Conservation (phyloP, 1,139 yeast species). For the Yarrowia galli region DNA sequence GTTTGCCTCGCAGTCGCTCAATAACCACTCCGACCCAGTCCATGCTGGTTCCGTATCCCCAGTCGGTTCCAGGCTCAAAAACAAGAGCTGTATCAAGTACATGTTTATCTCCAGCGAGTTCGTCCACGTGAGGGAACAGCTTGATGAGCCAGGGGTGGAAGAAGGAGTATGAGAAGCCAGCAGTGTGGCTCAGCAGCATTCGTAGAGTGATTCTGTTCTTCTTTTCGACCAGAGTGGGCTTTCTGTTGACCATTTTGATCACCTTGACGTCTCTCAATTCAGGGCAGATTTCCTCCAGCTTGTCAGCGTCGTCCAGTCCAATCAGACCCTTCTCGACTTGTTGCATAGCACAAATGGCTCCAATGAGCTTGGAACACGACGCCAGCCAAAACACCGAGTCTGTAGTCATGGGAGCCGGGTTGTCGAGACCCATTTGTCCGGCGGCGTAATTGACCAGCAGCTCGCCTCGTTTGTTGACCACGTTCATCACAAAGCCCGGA, state of each 20-base stretch:
- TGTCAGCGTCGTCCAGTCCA: conserved; percentile 53
- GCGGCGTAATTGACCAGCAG: conserved; percentile 40
- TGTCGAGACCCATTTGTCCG: conserved; percentile 45
- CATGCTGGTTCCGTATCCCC: conserved; percentile 34
- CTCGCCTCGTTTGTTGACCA: conserved; percentile 27
- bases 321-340: conserved; percentile 58
- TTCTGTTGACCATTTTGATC: conserved; percentile 53
- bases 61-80: conserved; percentile 32
- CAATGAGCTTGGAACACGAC: conserved; percentile 60
- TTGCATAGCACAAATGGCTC: conserved; percentile 58
- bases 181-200: conserved; percentile 60
- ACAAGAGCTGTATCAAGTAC: conserved; percentile 14
- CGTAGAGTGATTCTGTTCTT: conserved; percentile 55
- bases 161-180: conserved; percentile 45
- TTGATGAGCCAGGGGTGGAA: conserved; percentile 47
- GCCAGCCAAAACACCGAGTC: conserved; percentile 54
- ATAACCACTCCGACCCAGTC: conserved; percentile 34
- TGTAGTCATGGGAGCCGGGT: conserved; percentile 44
- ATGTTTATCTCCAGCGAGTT: conserved; percentile 6
- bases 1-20: conserved; percentile 14
- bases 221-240: conserved; percentile 48
- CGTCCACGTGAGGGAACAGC: conserved; percentile 16
- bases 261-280: conserved; percentile 55
- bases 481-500: conserved; percentile 26
- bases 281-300: conserved; percentile 53